These are phyloP conservation scores for Coemansia sp. DNA, from an alignment of 192 early-diverging fungal genomes.

Conservation along the genomic window DNA sequence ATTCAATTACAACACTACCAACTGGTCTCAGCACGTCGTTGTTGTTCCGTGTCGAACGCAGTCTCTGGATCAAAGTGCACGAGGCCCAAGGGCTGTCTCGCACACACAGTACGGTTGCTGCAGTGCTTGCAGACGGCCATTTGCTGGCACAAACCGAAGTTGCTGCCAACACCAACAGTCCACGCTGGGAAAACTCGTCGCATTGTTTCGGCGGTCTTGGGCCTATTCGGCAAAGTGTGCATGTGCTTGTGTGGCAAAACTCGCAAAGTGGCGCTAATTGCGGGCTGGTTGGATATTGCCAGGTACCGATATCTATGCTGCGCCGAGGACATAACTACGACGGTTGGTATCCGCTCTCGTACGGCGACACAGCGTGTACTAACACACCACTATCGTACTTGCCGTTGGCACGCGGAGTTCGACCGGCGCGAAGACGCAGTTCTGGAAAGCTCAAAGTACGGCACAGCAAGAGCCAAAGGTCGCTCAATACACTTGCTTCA, in stretches of 20 bases:
- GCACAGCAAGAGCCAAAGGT: not conserved
- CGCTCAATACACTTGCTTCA: not conserved
- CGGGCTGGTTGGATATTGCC: constrained; percentile 36
- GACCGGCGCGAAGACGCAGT: constrained; percentile 17
- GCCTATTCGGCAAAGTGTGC: constrained; percentile 18
- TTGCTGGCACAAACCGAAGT: constrained; percentile 31
- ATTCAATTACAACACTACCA: not conserved
- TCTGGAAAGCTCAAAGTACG: not conserved
- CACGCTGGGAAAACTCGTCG: constrained; percentile 9
- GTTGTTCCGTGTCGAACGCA: constrained; percentile 38
- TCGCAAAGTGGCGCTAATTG: constrained; percentile 1
- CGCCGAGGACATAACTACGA: constrained; percentile 36
- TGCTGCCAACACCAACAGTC: not conserved
- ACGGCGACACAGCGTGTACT: constrained; percentile 19
- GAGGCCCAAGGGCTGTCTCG: constrained; percentile 24
- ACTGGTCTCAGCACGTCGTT: not conserved
- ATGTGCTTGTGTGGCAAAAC: constrained; percentile 23
- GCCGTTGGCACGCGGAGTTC: constrained; percentile 19
- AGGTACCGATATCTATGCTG: constrained; percentile 36
- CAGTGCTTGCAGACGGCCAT: constrained; percentile 32
- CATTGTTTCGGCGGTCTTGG: constrained; percentile 44
- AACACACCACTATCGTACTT: constrained; percentile 16
- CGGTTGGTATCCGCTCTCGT: constrained; percentile 51
- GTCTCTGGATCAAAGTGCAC: constrained; percentile 43
- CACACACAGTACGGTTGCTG: constrained; percentile 6